Conservation (phyloP, 2,329 filamentous ascomycete species). For the Xylaria sp. region DNA sequence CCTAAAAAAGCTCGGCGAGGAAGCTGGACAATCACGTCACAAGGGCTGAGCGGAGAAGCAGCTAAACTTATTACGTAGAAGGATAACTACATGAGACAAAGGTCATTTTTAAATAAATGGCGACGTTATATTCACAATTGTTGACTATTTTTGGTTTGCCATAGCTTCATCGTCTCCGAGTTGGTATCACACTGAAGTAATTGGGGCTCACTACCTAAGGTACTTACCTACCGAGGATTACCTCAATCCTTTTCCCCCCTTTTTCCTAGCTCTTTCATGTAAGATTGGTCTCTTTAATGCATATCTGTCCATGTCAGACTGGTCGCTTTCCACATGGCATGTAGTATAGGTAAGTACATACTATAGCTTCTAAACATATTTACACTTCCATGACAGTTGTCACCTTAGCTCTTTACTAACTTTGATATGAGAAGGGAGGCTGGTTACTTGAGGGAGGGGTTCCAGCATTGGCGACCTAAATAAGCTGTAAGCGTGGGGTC, state of each 20-base stretch:
- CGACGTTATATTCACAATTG: background rate
- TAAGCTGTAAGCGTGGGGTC: background rate
- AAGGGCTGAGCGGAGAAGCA: conserved; percentile 51
- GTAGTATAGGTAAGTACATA: no score
- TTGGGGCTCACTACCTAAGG: no score
- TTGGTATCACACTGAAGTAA: no score
- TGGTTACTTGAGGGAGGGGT: background rate
- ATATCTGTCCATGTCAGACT: no score
- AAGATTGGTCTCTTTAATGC: no score
- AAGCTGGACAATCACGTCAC: conserved; percentile 57
- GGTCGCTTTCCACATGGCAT: no score
- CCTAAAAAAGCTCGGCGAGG: conserved; percentile 69
- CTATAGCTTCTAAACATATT: background rate
- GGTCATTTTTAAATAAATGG: background rate
- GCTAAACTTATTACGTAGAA: conserved; percentile 63
- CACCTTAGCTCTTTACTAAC: no score
- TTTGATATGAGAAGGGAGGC: background rate
- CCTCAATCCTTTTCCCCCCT: no score
- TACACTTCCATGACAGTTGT: background rate
- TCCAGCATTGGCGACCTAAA: background rate
- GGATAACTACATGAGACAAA: conserved; percentile 7
- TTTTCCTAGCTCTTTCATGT: no score
- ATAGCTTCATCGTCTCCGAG: background rate
- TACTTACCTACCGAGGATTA: no score
- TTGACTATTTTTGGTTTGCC: background rate